Conservation (phyloP, 345 rosid genomes). For the Draba incana region DNA sequence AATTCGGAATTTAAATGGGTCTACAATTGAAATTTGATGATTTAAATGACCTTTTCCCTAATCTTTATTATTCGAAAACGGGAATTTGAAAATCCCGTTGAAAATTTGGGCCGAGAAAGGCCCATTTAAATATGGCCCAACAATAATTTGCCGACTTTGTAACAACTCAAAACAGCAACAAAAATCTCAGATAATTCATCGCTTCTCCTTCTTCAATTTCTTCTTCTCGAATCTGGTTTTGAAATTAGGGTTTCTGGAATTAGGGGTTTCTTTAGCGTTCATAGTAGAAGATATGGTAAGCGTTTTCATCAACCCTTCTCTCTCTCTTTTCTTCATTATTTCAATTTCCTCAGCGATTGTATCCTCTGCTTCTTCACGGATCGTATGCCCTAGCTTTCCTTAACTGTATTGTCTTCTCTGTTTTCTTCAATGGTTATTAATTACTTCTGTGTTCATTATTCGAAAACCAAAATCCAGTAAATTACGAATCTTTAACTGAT, state of each 20-base stretch:
- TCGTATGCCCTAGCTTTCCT: neutral
- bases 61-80: too few relatives aligned
- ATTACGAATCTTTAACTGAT: neutral
- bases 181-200: neutral
- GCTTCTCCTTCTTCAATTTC: neutral
- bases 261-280: neutral
- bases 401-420: neutral
- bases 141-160: neutral
- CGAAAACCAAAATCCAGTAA: neutral
- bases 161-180: neutral
- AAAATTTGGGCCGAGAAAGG: neutral
- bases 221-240: constrained; percentile 2
- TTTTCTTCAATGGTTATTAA: neutral
- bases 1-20: too few relatives aligned
- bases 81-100: too few relatives aligned
- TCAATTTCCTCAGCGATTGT: neutral
- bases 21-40: too few relatives aligned
- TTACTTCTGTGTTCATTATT: too few relatives aligned
- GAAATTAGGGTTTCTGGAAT: neutral
- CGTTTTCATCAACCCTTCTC: neutral
- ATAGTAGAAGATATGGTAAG: constrained; percentile 32
- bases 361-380: neutral
- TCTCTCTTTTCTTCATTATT: neutral
- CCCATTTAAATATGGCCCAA: constrained; percentile 16
- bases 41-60: too few relatives aligned